Conservation (phyloP, 768 basidiomycete species). For the Leucogyrophana mollusca region DNA sequence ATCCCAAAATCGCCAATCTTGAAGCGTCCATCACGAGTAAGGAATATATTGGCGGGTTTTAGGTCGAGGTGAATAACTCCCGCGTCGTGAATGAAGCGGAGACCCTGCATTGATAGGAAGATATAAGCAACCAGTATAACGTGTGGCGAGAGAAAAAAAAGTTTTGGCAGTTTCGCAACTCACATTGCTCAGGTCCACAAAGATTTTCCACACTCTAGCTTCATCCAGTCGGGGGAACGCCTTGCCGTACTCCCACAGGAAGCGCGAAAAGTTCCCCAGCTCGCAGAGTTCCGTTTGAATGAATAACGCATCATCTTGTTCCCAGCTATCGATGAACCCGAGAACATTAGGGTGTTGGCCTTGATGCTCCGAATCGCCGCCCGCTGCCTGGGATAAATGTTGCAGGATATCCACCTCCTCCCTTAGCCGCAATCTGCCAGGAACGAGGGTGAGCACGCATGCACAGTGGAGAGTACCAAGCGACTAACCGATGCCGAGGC, state of each 20-base stretch:
- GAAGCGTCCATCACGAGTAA: constrained; percentile 83
- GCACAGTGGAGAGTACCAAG: neutral
- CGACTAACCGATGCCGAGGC: constrained; percentile 77
- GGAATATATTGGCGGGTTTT: constrained; percentile 96
- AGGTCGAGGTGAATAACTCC: constrained; percentile 94
- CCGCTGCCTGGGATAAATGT: constrained; percentile 53
- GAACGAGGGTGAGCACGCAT: constrained; percentile 8
- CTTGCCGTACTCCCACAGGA: constrained; percentile 90
- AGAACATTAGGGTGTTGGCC: constrained; percentile 78
- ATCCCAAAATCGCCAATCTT: constrained; percentile 99
- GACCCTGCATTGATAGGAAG: constrained; percentile 50
- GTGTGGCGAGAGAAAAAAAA: constrained; percentile 4
- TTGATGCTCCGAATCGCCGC: constrained; percentile 17
- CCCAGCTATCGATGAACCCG: constrained; percentile 93
- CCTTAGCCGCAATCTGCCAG: constrained; percentile 69
- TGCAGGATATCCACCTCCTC: constrained; percentile 94
- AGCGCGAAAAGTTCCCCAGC: constrained; percentile 86
- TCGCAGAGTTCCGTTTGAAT: constrained; percentile 96
- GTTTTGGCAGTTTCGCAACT: constrained; percentile 29
- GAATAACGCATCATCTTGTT: constrained; percentile 82
- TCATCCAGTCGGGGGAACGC: constrained; percentile 85
- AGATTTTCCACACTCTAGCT: constrained; percentile 92
- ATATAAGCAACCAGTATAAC: constrained; percentile 28
- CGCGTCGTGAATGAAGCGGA: constrained; percentile 85
- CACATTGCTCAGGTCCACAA: constrained; percentile 87